Conservation (phyloP, 2,329 filamentous ascomycete species). For the Hymenoscyphus linearis region DNA sequence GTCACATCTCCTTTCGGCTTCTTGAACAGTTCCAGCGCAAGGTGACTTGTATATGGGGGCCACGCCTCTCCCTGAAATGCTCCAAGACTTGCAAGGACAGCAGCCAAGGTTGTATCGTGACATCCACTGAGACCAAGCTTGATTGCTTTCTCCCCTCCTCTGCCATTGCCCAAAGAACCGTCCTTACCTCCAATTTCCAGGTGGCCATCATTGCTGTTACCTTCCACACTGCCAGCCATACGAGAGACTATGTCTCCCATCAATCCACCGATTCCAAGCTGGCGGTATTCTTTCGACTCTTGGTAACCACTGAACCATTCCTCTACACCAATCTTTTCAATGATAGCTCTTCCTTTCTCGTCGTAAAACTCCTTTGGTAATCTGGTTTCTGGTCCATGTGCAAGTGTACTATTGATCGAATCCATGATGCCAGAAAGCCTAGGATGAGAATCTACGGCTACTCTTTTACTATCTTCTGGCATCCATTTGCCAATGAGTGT, state of each 20-base stretch:
- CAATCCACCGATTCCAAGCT: slow-evolving; percentile 77
- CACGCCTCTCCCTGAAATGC: slow-evolving; percentile 69
- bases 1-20: slow-evolving; percentile 35
- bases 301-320: slow-evolving; percentile 90
- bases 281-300: slow-evolving; percentile 82
- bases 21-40: slow-evolving; percentile 86
- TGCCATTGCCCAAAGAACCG: slow-evolving; percentile 35
- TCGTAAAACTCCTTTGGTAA: slow-evolving; percentile 89
- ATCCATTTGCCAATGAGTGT: slow-evolving; percentile 78
- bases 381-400: slow-evolving; percentile 73
- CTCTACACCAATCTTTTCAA: slow-evolving; percentile 71
- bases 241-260: slow-evolving; percentile 76
- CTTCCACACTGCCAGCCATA: slow-evolving; percentile 64
- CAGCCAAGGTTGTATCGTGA: slow-evolving; percentile 90
- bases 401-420: slow-evolving; percentile 81
- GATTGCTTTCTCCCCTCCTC: slow-evolving; percentile 48
- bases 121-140: slow-evolving; percentile 79
- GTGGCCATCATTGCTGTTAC: slow-evolving; percentile 45
- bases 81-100: slow-evolving; percentile 70
- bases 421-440: slow-evolving; percentile 89
- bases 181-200: slow-evolving; percentile 41
- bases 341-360: slow-evolving; percentile 58
- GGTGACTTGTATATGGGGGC: slow-evolving; percentile 90
- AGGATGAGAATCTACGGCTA: slow-evolving; percentile 80
- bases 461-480: slow-evolving; percentile 60